phyloP scores from a whole-genome alignment of 192 early-diverging fungal genomes.

The Entomortierella parvispora region DNA sequence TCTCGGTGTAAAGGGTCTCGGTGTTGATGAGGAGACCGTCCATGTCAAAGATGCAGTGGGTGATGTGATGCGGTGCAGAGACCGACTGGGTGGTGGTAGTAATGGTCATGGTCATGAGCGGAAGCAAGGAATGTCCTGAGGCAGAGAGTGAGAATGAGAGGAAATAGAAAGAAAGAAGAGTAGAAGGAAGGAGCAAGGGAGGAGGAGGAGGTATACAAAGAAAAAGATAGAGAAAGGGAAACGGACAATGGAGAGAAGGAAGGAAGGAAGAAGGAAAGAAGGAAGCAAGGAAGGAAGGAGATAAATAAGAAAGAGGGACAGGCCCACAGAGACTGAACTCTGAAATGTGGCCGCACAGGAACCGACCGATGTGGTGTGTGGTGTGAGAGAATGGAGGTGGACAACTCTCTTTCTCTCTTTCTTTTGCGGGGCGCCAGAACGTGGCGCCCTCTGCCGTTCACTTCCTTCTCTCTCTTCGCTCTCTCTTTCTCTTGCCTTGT shows the following conservation, averaged over 20 bases:
- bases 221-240: background rate
- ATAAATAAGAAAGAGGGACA: too few relatives aligned
- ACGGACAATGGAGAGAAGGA: background rate
- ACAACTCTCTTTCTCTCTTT: too few relatives aligned
- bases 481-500: background rate
- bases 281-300: background rate
- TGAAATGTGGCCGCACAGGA: too few relatives aligned
- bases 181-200: background rate
- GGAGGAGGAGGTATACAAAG: background rate
- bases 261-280: background rate
- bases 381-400: too few relatives aligned
- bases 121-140: background rate
- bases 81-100: background rate
- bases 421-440: background rate
- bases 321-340: too few relatives aligned
- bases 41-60: conserved; percentile 85
- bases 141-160: conserved; percentile 11
- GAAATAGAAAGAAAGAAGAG: background rate
- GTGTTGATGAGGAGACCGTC: conserved; percentile 87
- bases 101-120: background rate
- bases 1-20: conserved; percentile 89
- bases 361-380: too few relatives aligned
- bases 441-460: background rate
- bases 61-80: conserved; percentile 48
- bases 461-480: background rate